phyloP scores from a whole-genome alignment of 805 yeast genomes.

The Barnettozyma pratensis region DNA sequence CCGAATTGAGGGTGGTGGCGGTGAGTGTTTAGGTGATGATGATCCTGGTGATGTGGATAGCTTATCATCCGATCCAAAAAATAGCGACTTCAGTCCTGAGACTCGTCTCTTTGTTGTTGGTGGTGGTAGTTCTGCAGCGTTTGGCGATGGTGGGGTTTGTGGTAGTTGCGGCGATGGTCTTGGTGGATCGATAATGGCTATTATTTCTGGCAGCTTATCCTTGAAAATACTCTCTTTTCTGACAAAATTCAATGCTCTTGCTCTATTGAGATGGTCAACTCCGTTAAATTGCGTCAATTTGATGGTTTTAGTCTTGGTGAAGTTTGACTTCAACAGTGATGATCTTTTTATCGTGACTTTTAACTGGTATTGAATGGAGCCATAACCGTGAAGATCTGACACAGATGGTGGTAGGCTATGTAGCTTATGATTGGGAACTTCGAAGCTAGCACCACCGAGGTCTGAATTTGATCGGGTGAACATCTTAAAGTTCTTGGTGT shows the following conservation, averaged over 20 bases:
- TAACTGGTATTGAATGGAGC: constrained; percentile 36
- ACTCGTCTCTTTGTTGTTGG: background rate
- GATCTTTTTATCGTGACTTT: constrained; percentile 56
- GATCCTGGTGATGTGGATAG: background rate
- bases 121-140: background rate
- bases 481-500: constrained; percentile 1
- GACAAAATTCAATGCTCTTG: constrained; percentile 38
- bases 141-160: background rate
- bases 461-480: background rate
- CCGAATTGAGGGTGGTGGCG: background rate
- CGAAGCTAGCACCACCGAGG: background rate
- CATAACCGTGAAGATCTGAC: background rate
- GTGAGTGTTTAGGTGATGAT: background rate
- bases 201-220: constrained; percentile 39
- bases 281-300: constrained; percentile 7
- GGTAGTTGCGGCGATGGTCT: background rate
- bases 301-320: constrained; percentile 32
- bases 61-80: background rate
- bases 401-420: constrained; percentile 19
- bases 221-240: constrained; percentile 36
- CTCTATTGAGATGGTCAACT: constrained; percentile 21
- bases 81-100: background rate
- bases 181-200: constrained; percentile 29
- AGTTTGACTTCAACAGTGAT: constrained; percentile 43
- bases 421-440: constrained; percentile 11